A percentile compares a stretch with the other conserved stretches of the same genome.
phyloP scores from a whole-genome alignment of 768 basidiomycete species.

The Gymnopilus junonius region DNA sequence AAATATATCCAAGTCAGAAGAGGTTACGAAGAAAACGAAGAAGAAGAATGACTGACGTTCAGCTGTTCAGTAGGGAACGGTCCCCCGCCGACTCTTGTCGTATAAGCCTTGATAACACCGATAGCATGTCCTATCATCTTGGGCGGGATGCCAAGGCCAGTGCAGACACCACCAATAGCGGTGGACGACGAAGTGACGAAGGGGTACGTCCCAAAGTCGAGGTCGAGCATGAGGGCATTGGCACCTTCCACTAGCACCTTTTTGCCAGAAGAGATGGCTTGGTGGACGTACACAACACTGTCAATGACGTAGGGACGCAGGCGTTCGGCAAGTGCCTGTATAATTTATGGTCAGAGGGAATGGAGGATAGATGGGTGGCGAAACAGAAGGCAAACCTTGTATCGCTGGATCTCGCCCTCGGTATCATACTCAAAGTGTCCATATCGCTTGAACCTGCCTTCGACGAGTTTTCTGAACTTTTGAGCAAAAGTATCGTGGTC shows the following conservation, averaged over 20 bases:
- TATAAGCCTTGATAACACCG: constrained; percentile 97
- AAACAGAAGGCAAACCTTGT: constrained; percentile 74
- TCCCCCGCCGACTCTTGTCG: constrained; percentile 97
- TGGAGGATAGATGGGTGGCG: neutral
- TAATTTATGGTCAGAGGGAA: neutral
- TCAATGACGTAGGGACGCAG: constrained; percentile 90
- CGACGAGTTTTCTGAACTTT: constrained; percentile 95
- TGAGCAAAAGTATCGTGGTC: constrained; percentile 81
- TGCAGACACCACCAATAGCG: constrained; percentile 93
- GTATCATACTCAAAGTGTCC: constrained; percentile 99
- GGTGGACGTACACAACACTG: constrained; percentile 84
- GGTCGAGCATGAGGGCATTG: constrained; percentile 97
- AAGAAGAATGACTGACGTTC: constrained; percentile 57
- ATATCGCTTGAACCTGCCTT: constrained; percentile 97
- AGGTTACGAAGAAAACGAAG: neutral
- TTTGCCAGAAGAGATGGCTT: constrained; percentile 76
- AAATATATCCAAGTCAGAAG: neutral
- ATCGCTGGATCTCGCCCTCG: constrained; percentile 91
- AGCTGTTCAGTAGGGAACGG: constrained; percentile 98
- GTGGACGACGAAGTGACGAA: constrained; percentile 97
- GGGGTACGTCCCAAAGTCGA: constrained; percentile 98
- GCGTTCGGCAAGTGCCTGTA: constrained; percentile 79
- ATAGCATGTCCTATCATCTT: constrained; percentile 83
- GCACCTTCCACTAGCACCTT: constrained; percentile 94
- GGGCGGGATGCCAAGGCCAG: constrained; percentile 96